phyloP scores from a whole-genome alignment of 2,329 filamentous ascomycete genomes.

The Pseudogymnoascus sp. region DNA sequence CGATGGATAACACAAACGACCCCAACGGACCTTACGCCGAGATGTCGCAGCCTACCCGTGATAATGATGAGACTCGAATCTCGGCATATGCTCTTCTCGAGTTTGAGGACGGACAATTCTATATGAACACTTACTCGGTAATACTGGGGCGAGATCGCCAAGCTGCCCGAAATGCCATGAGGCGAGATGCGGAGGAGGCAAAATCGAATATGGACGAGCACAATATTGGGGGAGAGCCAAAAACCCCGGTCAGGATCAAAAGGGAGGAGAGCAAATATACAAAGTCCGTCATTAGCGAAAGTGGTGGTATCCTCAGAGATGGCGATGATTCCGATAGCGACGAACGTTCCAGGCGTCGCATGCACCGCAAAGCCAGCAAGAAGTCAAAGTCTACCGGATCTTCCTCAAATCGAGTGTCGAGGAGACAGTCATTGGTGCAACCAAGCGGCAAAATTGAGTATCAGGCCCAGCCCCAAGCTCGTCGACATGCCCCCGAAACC shows the following conservation, averaged over 20 bases:
- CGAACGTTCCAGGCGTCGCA: slow-evolving; percentile 35
- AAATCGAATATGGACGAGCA: slow-evolving; percentile 39
- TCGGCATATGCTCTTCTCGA: slow-evolving; percentile 49
- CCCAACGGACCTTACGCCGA: slow-evolving; percentile 13
- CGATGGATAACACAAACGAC: slow-evolving; percentile 11
- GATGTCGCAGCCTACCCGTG: slow-evolving; percentile 14
- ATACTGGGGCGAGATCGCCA: slow-evolving; percentile 65
- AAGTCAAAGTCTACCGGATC: slow-evolving; percentile 39
- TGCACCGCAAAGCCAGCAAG: slow-evolving; percentile 31
- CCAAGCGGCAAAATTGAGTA: slow-evolving; percentile 30
- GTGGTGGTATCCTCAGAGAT: slow-evolving; percentile 58
- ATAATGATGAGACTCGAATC: slow-evolving; percentile 21
- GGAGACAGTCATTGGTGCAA: slow-evolving; percentile 24
- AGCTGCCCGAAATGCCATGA: slow-evolving; percentile 42
- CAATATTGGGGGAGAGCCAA: slow-evolving; percentile 36
- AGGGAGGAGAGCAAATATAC: slow-evolving; percentile 30
- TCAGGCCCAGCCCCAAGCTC: slow-evolving; percentile 38
- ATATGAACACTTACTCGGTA: slow-evolving; percentile 67
- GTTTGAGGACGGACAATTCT: slow-evolving; percentile 68
- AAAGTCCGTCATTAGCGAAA: slow-evolving; percentile 59
- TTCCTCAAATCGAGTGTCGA: slow-evolving; percentile 27
- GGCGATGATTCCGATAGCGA: slow-evolving; percentile 53
- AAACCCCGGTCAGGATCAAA: slow-evolving; percentile 42
- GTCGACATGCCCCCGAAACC: slow-evolving; percentile 46
- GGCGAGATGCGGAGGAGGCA: slow-evolving; percentile 39